phyloP scores from a whole-genome alignment of 441 rosid species.

The Capsella rubella region DNA sequence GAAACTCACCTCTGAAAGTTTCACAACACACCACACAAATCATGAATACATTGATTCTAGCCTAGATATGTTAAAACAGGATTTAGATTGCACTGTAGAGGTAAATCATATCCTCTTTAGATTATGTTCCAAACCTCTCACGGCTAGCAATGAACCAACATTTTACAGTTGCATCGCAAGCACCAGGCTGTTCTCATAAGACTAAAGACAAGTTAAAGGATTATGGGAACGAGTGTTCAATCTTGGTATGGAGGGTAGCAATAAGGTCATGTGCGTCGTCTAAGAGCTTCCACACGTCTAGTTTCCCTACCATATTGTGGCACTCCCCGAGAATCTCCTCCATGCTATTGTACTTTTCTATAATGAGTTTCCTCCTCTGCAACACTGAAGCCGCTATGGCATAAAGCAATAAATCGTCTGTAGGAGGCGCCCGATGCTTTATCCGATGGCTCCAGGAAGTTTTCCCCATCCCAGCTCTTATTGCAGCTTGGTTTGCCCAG shows the following conservation, averaged over 20 bases:
- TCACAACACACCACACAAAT: slow-evolving; percentile 36
- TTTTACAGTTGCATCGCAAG: slow-evolving; percentile 1
- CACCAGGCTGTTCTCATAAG: slow-evolving; percentile 1
- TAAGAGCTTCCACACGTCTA: slow-evolving; percentile 93
- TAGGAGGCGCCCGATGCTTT: slow-evolving; percentile 84
- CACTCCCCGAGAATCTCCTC: slow-evolving; percentile 94
- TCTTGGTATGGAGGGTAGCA: slow-evolving; percentile 80
- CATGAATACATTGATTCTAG: slow-evolving; percentile 13
- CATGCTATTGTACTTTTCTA: slow-evolving; percentile 85
- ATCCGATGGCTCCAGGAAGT: slow-evolving; percentile 76
- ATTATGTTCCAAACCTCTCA: background rate
- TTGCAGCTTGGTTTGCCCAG: slow-evolving; percentile 97
- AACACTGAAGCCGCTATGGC: slow-evolving; percentile 88
- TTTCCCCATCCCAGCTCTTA: slow-evolving; percentile 81
- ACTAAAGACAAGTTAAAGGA: background rate
- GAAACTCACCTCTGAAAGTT: slow-evolving; percentile 2
- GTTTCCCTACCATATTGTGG: slow-evolving; percentile 87
- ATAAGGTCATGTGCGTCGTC: slow-evolving; percentile 91
- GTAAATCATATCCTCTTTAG: background rate
- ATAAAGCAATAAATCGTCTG: slow-evolving; percentile 82
- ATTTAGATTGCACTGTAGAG: background rate
- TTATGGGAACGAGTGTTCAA: slow-evolving; percentile 52
- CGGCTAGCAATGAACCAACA: background rate
- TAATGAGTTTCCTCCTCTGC: slow-evolving; percentile 85
- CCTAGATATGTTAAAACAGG: slow-evolving; percentile 1